Conservation (phyloP, 2,329 filamentous ascomycete genomes). For the Fusarium sublunatum region DNA sequence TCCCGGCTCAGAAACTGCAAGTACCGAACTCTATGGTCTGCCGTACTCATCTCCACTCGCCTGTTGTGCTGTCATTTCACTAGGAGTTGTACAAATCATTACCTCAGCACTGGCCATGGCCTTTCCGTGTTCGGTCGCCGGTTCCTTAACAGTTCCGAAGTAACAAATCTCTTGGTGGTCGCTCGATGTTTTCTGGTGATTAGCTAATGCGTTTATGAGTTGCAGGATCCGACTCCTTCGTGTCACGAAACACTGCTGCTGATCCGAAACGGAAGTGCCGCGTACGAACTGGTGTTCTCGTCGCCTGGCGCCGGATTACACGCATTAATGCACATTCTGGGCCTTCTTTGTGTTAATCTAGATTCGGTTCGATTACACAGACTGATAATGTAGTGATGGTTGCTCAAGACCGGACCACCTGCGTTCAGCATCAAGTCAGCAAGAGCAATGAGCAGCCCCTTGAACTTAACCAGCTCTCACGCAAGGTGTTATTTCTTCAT, state of each 20-base stretch:
- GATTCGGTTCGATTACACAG: too few relatives aligned
- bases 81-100: slow-evolving; percentile 34
- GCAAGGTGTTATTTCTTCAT: too few relatives aligned
- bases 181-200: not conserved
- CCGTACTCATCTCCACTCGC: slow-evolving; percentile 26
- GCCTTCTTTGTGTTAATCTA: not conserved
- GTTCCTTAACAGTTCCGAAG: slow-evolving; percentile 30
- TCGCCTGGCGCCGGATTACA: not conserved
- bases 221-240: not conserved
- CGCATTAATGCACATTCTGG: not conserved
- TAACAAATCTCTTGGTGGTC: slow-evolving; percentile 9
- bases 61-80: slow-evolving; percentile 22
- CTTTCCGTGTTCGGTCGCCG: slow-evolving; percentile 18
- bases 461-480: too few relatives aligned
- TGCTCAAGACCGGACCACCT: too few relatives aligned
- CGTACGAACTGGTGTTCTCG: not conserved
- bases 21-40: slow-evolving; percentile 37
- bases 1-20: slow-evolving; percentile 25
- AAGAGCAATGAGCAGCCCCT: too few relatives aligned
- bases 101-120: slow-evolving; percentile 33
- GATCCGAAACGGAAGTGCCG: slow-evolving; percentile 5
- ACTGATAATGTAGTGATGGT: too few relatives aligned
- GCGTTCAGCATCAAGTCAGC: too few relatives aligned
- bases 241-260: not conserved
- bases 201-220: slow-evolving; percentile 15